Evolutionary conservation across 116 monocot genomes (phyloP).

Genomic region (Iris pallida): DNA sequence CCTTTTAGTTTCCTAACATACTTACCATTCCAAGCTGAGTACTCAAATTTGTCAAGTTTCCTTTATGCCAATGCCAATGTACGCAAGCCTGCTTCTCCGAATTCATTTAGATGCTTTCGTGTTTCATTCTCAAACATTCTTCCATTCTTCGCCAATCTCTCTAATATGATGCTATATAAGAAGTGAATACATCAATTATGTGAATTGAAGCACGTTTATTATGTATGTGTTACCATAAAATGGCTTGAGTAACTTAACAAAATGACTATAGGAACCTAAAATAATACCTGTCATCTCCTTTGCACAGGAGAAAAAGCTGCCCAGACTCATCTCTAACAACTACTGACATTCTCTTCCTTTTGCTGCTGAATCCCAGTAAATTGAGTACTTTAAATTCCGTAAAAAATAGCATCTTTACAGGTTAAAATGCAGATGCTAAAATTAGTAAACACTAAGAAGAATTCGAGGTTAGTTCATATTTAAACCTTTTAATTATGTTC

Average conservation of each 20-base stretch:
- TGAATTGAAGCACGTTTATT: no score
- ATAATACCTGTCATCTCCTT: conserved; percentile 47
- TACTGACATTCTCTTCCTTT: conserved; percentile 54
- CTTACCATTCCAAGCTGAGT: conserved; percentile 27
- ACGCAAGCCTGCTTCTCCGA: conserved; percentile 41
- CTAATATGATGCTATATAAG: conserved; percentile 36
- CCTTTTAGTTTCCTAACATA: no score
- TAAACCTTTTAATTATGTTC: conserved; percentile 23
- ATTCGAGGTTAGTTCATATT: conserved; percentile 2
- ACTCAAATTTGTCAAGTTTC: conserved; percentile 30
- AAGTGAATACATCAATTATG: no score
- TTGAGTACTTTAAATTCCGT: conserved; percentile 51
- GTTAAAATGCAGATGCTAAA: no score
- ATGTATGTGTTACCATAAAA: no score
- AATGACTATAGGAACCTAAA: no score
- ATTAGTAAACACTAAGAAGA: neutral
- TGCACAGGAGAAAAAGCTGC: conserved; percentile 42
- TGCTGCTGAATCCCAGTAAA: conserved; percentile 48
- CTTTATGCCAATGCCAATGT: conserved; percentile 38
- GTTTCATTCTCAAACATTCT: conserved; percentile 32
- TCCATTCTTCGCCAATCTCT: conserved; percentile 32
- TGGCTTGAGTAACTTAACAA: no score
- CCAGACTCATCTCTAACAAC: conserved; percentile 36
- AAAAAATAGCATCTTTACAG: neutral
- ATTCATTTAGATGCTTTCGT: conserved; percentile 33